Percentiles rank a stretch among this genome's conserved stretches.
phyloP scores from a whole-genome alignment of 2,329 filamentous ascomycete genomes.

The Tolypocladium album region DNA sequence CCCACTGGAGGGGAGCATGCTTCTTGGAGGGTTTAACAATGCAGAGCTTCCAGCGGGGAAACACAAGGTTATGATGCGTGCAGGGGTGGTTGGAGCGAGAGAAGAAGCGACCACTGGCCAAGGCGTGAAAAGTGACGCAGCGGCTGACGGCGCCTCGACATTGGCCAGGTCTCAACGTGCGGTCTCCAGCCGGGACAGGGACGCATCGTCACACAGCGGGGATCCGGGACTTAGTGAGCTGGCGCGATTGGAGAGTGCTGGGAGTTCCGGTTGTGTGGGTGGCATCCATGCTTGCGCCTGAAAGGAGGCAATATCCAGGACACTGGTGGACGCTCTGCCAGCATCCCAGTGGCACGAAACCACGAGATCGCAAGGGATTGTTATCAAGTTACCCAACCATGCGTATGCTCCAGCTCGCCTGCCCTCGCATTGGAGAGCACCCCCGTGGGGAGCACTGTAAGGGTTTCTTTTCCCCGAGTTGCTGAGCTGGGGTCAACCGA shows the following conservation, averaged over 20 bases:
- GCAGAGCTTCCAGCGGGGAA: slow-evolving; percentile 5
- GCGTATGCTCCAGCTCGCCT: not conserved
- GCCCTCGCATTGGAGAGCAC: not conserved
- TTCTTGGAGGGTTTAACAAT: not conserved
- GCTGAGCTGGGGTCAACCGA: not conserved
- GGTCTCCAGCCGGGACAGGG: slow-evolving; percentile 11
- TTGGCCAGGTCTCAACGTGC: slow-evolving; percentile 32
- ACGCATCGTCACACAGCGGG: slow-evolving; percentile 13
- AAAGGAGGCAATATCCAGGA: not conserved
- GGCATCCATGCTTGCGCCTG: slow-evolving; percentile 13
- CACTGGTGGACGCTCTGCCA: not conserved
- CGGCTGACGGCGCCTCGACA: slow-evolving; percentile 40
- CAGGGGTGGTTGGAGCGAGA: not conserved
- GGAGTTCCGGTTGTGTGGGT: slow-evolving; percentile 7
- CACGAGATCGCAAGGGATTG: not conserved
- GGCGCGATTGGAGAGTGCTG: slow-evolving; percentile 4
- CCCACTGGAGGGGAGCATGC: not conserved
- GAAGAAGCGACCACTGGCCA: not conserved
- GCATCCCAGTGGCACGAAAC: not conserved
- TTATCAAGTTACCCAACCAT: not conserved
- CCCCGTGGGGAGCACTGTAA: not conserved
- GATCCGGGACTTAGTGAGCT: slow-evolving; percentile 9
- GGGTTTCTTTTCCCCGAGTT: not conserved
- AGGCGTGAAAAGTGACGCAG: slow-evolving; percentile 20
- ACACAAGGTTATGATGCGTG: slow-evolving; percentile 13